Evolutionary conservation across 2,329 filamentous ascomycete species (phyloP).

Genomic region (Chrysoporthe austroafricana): DNA sequence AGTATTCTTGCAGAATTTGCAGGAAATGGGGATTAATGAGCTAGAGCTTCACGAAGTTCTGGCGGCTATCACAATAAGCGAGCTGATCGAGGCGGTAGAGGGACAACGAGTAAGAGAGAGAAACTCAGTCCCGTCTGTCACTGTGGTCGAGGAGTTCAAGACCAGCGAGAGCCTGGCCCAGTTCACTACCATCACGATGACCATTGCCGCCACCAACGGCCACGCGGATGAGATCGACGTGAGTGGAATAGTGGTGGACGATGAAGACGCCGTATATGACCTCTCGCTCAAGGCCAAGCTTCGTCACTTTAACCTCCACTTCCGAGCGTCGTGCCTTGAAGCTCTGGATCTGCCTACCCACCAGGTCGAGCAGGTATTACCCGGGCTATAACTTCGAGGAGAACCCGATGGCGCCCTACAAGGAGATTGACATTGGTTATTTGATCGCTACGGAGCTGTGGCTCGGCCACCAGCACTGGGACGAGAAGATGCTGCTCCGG

Average conservation of each 20-base stretch:
- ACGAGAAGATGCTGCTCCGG: background rate
- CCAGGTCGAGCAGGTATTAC: background rate
- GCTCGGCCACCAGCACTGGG: background rate
- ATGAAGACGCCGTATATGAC: background rate
- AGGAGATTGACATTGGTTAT: background rate
- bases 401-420: background rate
- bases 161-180: no score
- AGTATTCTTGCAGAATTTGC: slow-evolving; percentile 17
- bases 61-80: background rate
- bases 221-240: background rate
- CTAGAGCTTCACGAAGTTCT: slow-evolving; percentile 8
- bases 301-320: background rate
- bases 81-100: slow-evolving; percentile 13
- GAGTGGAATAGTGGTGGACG: background rate
- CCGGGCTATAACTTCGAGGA: background rate
- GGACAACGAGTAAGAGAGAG: background rate
- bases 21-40: background rate
- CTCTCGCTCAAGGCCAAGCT: background rate
- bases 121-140: no score
- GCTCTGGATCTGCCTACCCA: background rate
- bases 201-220: background rate
- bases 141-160: no score
- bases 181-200: no score
- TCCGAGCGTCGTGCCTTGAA: background rate
- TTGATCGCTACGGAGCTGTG: background rate